Base-by-base conservation (phyloP, 225 moss, liverwort and hornwort genomes). In the Thuidium tamariscinum region DNA sequence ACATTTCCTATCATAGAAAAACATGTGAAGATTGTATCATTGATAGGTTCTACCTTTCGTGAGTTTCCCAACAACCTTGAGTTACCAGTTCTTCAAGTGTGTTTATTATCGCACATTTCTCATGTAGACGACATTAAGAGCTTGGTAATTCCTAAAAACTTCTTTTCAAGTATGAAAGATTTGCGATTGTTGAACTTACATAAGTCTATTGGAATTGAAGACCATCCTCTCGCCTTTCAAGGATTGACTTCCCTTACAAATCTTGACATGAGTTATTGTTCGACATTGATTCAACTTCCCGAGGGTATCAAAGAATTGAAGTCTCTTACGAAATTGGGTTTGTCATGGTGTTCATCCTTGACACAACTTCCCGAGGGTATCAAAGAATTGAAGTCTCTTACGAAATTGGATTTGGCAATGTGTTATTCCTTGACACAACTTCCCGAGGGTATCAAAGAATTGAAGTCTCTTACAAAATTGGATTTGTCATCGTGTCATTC, bases 201-300 rank as follows among this genome's bases (percentile, higher is more conserved):
- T 9, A 0, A 13, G 2, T 9, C 10, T 42, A 6, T 4, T 20
- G 41, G 8, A 60, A 1, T 79, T 0, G 1, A 20, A 9, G 1
- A 4, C 9, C 32, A 22, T 44, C 13, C 5, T 79, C 2, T 79
- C 1, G 4, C 44, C 6, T 32, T 61, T 13, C 2, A 21, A 15
- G 22, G 32, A 21, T 14, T 79, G 13, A 79, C 11, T 1, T 46
- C 4, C 0, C 30, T 72, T 2, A 3, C 0, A 3, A 5, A 41
- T 8, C 14, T 69, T 25, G 4, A 39, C 14, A 23, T 69, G 25
- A 0, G 0, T 0, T 0, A 0, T 0, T 37, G 37, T 67, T 7
- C 3, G 12, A 21, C 11, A 3, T 37, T 36, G 7, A 37, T 2
- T 1, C 0, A 10, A 20, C 65, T n/a, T n/a, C n/a, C n/a, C n/a